phyloP scores from a whole-genome alignment of 2,329 filamentous ascomycete genomes.

The Pseudogymnoascus sp. region DNA sequence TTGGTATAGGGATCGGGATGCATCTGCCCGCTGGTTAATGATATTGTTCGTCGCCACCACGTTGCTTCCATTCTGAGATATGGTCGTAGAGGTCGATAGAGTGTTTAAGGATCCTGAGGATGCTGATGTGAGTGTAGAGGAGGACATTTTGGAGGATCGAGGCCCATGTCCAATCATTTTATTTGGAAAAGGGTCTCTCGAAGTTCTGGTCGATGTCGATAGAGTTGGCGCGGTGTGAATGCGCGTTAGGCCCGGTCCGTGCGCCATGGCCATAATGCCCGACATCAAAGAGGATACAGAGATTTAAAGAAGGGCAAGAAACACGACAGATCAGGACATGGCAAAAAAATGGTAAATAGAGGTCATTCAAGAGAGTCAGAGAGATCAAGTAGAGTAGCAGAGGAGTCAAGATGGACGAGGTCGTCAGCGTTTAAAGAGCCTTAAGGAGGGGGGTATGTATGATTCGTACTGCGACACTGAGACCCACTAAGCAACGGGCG shows the following conservation, averaged over 20 bases:
- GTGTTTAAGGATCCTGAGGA: constrained; percentile 27
- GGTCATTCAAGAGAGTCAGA: neutral
- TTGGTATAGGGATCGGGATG: constrained; percentile 85
- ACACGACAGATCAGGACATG: neutral
- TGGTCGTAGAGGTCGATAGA: constrained; percentile 26
- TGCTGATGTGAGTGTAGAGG: constrained; percentile 29
- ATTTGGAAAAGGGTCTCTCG: constrained; percentile 5
- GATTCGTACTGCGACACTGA: neutral
- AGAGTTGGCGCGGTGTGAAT: constrained; percentile 10
- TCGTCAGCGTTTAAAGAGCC: constrained; percentile 1
- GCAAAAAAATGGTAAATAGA: neutral
- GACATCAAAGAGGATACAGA: neutral
- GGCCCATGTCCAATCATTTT: constrained; percentile 25
- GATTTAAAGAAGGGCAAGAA: neutral
- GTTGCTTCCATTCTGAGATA: constrained; percentile 45
- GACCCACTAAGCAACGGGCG: constrained; percentile 7
- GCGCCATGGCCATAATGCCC: constrained; percentile 6
- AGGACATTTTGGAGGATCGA: constrained; percentile 55
- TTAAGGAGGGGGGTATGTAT: neutral
- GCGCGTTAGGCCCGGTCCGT: constrained; percentile 10
- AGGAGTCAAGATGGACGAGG: neutral
- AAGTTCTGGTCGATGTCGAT: constrained; percentile 8
- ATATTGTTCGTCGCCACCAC: constrained; percentile 82
- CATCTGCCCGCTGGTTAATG: constrained; percentile 93
- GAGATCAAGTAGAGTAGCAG: neutral